A percentile compares a stretch with the other conserved stretches of the same genome.
phyloP scores from a whole-genome alignment of 495 filamentous ascomycete genomes.

The Hypoxylon cercidicola region DNA sequence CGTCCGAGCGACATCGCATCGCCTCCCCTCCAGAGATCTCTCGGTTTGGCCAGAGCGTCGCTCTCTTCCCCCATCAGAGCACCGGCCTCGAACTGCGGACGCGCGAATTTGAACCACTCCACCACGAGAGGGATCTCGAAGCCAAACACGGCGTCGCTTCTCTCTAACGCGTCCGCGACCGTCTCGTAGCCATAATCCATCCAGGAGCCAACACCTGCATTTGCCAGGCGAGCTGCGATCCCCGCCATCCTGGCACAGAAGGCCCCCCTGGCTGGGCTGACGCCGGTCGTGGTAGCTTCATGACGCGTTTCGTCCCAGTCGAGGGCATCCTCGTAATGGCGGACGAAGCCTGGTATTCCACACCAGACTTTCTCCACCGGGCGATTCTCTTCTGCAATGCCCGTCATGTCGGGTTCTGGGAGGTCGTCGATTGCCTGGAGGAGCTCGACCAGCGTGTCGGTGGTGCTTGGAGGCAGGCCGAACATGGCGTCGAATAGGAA shows the following conservation, averaged over 20 bases:
- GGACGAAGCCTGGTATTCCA: slow-evolving; percentile 14
- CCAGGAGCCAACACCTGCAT: background rate
- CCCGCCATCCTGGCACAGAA: slow-evolving; percentile 6
- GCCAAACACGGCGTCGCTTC: slow-evolving; percentile 17
- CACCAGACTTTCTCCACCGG: slow-evolving; percentile 12
- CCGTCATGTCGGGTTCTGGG: slow-evolving; percentile 9
- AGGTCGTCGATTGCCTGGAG: slow-evolving; percentile 11
- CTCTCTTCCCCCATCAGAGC: slow-evolving; percentile 15
- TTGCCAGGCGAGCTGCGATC: slow-evolving; percentile 5
- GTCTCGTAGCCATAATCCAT: slow-evolving; percentile 26
- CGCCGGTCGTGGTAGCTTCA: too few relatives aligned
- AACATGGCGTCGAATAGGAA: slow-evolving; percentile 2
- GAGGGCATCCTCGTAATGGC: too few relatives aligned
- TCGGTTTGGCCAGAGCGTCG: slow-evolving; percentile 7
- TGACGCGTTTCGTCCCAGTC: too few relatives aligned
- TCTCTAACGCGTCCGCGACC: slow-evolving; percentile 28
- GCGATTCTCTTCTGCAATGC: background rate
- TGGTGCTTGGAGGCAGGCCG: background rate
- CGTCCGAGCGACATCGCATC: slow-evolving; percentile 1
- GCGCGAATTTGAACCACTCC: slow-evolving; percentile 9
- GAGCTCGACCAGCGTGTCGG: background rate
- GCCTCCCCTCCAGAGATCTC: slow-evolving; percentile 11
- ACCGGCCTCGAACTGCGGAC: slow-evolving; percentile 1
- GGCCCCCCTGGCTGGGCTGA: too few relatives aligned
- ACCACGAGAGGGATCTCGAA: slow-evolving; percentile 14